Conservation (phyloP, 1,139 yeast genomes). For the Candida pseudoviswanathii region DNA sequence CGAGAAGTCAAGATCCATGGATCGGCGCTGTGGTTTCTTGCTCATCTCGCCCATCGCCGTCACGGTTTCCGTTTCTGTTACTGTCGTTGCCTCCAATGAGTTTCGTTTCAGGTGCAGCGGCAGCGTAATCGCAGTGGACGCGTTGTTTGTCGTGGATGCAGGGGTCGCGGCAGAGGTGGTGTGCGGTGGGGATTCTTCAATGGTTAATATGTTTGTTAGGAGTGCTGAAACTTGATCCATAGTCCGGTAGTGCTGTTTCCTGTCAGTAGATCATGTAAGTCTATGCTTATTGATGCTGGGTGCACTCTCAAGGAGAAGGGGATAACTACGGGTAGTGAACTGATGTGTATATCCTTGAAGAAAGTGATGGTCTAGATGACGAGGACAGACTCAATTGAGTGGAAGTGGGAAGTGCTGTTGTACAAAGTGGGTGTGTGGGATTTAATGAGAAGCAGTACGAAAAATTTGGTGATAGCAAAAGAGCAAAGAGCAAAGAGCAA, state of each 20-base stretch:
- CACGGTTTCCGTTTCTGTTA: not conserved
- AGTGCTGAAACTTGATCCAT: constrained; percentile 36
- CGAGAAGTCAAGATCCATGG: constrained; percentile 19
- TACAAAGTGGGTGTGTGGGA: no score
- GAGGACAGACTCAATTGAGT: no score
- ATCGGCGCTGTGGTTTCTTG: constrained; percentile 11
- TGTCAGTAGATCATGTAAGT: not conserved
- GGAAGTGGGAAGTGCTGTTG: no score
- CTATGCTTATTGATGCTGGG: not conserved
- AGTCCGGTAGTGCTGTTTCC: not conserved
- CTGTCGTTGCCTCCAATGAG: not conserved
- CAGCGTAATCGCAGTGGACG: not conserved
- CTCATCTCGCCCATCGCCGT: constrained; percentile 2
- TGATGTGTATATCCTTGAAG: no score
- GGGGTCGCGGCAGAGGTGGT: not conserved
- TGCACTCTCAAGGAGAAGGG: no score
- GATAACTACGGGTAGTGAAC: no score
- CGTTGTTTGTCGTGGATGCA: not conserved
- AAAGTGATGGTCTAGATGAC: no score
- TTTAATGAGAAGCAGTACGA: no score
- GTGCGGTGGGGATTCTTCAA: constrained; percentile 17
- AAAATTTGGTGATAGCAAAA: no score
- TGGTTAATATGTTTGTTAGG: constrained; percentile 29
- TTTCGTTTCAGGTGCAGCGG: not conserved
- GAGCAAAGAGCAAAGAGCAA: no score